Conservation (phyloP, 768 basidiomycete species). For the Mrakia frigida region DNA sequence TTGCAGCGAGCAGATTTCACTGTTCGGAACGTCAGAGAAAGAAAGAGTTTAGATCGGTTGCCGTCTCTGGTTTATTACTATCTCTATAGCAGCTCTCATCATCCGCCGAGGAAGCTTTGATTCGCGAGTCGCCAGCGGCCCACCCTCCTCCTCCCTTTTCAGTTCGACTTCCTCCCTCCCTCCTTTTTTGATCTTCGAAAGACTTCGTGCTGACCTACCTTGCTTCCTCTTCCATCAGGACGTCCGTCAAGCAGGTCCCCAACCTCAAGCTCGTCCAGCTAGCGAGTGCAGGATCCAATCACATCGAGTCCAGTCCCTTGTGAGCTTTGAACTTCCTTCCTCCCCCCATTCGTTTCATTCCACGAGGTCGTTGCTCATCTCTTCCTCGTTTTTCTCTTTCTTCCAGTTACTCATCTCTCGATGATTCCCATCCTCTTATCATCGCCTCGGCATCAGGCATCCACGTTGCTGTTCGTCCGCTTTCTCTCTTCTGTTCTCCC, state of each 20-base stretch:
- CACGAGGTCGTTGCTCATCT: no score
- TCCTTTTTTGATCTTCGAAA: neutral
- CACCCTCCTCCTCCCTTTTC: no score
- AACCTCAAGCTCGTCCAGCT: slow-evolving; percentile 34
- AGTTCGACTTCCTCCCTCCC: neutral
- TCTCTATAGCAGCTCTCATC: no score
- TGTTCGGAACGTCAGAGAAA: no score
- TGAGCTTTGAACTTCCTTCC: neutral
- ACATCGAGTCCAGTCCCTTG: slow-evolving; percentile 24
- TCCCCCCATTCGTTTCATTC: neutral
- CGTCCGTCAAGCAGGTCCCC: slow-evolving; percentile 31
- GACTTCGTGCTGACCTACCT: neutral
- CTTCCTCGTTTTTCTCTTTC: neutral
- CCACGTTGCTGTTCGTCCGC: slow-evolving; percentile 28
- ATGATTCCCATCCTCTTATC: slow-evolving; percentile 21
- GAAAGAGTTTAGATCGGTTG: no score
- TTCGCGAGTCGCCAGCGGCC: no score
- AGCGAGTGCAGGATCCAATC: slow-evolving; percentile 30
- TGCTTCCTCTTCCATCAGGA: neutral
- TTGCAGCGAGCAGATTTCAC: no score
- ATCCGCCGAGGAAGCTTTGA: no score
- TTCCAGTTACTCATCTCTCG: slow-evolving; percentile 26
- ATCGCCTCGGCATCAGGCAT: slow-evolving; percentile 33
- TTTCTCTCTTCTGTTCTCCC: neutral
- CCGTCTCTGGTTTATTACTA: no score